Percentiles rank a stretch among this genome's conserved stretches.
Conservation (phyloP, 176 grass and related monocot genomes). For the Oryza glumipatula region DNA sequence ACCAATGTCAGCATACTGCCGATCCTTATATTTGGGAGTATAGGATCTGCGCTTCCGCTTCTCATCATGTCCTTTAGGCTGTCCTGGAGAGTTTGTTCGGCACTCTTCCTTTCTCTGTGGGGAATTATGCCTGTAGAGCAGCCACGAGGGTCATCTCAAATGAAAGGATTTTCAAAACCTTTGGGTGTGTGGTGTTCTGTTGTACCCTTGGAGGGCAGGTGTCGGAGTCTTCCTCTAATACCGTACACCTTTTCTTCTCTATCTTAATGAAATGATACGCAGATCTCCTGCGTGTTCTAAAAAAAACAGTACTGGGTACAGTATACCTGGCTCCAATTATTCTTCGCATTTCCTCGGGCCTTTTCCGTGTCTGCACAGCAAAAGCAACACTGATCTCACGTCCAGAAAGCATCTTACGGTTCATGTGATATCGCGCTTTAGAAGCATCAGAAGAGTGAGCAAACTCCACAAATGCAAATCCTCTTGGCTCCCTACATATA, state of each 20-base stretch:
- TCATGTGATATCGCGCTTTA: conserved; percentile 86
- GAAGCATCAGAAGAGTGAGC: conserved; percentile 75
- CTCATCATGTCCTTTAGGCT: conserved; percentile 42
- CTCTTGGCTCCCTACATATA: conserved; percentile 70
- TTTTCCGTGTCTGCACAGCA: conserved; percentile 71
- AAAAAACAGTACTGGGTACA: not conserved
- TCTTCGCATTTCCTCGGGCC: conserved; percentile 67
- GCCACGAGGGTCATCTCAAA: not conserved
- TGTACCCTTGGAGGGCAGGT: too few species aligned
- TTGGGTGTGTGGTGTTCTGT: too few species aligned
- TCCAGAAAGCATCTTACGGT: conserved; percentile 67
- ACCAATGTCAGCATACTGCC: too few species aligned
- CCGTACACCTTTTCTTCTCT: too few species aligned
- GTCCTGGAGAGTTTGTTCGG: conserved; percentile 40
- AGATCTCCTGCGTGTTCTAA: too few species aligned
- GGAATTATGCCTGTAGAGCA: conserved; percentile 63
- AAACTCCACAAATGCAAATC: conserved; percentile 91
- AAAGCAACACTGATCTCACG: conserved; percentile 83
- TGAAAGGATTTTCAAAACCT: not conserved
- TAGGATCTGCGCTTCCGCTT: conserved; percentile 42
- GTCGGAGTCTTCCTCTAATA: too few species aligned
- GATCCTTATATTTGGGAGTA: conserved; percentile 51
- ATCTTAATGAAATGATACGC: too few species aligned
- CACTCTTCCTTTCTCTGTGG: conserved; percentile 54
- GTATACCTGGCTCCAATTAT: conserved; percentile 52